Percentiles rank a stretch among this genome's conserved stretches.
These are phyloP conservation scores for Chlorella sp. DNA, from an alignment of 139 green algal genomes.

Conservation along the genomic window DNA sequence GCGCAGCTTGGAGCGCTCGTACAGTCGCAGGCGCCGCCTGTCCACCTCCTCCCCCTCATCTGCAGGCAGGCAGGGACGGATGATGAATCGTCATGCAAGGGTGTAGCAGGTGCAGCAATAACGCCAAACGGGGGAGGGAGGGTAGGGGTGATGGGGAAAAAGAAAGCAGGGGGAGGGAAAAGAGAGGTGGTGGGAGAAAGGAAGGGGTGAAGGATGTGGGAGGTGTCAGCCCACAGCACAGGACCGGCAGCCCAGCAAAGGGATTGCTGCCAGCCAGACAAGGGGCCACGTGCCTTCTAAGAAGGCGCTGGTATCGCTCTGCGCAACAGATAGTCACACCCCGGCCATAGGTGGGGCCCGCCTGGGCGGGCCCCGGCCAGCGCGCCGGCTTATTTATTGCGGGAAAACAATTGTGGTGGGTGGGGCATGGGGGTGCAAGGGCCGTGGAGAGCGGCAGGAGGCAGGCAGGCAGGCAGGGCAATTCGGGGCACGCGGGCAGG, in stretches of 20 bases:
- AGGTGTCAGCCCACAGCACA: constrained; percentile 27
- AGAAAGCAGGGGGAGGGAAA: background rate
- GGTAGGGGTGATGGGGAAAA: background rate
- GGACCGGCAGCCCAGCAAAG: constrained; percentile 17
- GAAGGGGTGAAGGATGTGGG: background rate
- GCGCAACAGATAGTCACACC: constrained; percentile 25
- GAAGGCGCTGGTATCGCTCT: background rate
- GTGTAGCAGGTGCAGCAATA: too few relatives aligned
- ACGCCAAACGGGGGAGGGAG: background rate
- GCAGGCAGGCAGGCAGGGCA: too few relatives aligned
- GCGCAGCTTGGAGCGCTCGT: constrained; percentile 87
- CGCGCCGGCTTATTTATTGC: constrained; percentile 40
- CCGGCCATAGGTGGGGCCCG: constrained; percentile 30
- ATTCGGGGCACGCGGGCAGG: too few relatives aligned
- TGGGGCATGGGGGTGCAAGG: background rate
- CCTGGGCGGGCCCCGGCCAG: constrained; percentile 31
- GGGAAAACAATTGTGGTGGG: background rate
- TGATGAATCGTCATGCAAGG: background rate
- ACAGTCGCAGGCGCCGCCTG: constrained; percentile 72
- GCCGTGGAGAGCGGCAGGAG: too few relatives aligned
- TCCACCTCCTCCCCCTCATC: constrained; percentile 64
- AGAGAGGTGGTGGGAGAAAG: background rate
- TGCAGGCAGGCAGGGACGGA: background rate
- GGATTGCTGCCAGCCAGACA: constrained; percentile 33
- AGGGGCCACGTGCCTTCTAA: background rate